Conservation (phyloP, 1,139 yeast species). For the Diutina mesorugosa region DNA sequence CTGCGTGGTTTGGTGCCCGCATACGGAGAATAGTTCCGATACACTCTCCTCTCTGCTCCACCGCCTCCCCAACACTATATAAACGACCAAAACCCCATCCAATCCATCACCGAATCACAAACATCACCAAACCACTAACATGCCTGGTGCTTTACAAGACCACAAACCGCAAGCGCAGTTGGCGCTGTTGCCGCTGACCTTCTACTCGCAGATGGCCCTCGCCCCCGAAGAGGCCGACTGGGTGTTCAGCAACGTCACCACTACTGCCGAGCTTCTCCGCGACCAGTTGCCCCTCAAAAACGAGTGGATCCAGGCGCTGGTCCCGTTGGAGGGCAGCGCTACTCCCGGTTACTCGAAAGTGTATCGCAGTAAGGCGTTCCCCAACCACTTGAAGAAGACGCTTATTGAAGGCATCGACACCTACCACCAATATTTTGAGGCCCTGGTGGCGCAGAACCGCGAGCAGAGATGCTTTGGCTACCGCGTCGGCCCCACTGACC, state of each 20-base stretch:
- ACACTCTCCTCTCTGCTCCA: no score
- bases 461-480: slow-evolving; percentile 18
- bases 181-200: neutral
- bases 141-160: neutral
- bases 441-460: slow-evolving; percentile 10
- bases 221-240: neutral
- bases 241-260: neutral
- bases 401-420: slow-evolving; percentile 15
- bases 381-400: slow-evolving; percentile 3
- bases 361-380: slow-evolving; percentile 30
- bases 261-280: neutral
- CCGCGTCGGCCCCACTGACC: slow-evolving; percentile 17
- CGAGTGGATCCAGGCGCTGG: slow-evolving; percentile 3
- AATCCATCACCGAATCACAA: neutral
- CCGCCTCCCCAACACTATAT: no score
- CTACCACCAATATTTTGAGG: slow-evolving; percentile 13
- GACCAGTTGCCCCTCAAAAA: neutral
- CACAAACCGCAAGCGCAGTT: neutral
- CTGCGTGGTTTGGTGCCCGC: neutral
- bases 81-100: no score
- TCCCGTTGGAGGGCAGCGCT: slow-evolving; percentile 4
- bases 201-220: neutral
- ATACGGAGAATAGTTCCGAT: neutral
- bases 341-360: slow-evolving; percentile 38
- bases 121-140: neutral